phyloP scores from a whole-genome alignment of 768 basidiomycete genomes.

The Tricholoma bakamatsutake region DNA sequence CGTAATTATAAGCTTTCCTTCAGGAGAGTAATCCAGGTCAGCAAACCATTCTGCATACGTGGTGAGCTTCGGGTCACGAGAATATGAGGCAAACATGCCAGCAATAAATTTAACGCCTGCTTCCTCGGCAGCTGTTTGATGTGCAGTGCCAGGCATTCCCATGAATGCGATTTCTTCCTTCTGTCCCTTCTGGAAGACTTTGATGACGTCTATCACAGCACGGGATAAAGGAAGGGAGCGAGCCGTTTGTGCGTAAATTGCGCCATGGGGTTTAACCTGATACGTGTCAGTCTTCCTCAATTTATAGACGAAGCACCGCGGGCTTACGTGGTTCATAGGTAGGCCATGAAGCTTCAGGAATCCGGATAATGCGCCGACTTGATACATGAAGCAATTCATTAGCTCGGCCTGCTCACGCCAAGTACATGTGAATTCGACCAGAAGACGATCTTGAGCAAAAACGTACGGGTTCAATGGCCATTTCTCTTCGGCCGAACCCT shows the following conservation, averaged over 20 bases:
- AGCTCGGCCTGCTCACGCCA: slow-evolving; percentile 44
- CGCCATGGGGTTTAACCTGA: slow-evolving; percentile 58
- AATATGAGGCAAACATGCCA: slow-evolving; percentile 26
- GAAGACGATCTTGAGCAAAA: neutral
- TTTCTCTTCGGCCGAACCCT: slow-evolving; percentile 62
- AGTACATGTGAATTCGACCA: neutral
- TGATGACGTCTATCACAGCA: slow-evolving; percentile 47
- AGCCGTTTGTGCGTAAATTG: slow-evolving; percentile 55
- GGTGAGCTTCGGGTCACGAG: neutral
- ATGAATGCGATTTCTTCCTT: slow-evolving; percentile 44
- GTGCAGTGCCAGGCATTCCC: slow-evolving; percentile 59
- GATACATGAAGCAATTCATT: slow-evolving; percentile 53
- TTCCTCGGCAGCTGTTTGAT: slow-evolving; percentile 51
- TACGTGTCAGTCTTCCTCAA: neutral
- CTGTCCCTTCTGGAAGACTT: slow-evolving; percentile 34
- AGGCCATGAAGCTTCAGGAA: slow-evolving; percentile 52
- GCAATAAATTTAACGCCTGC: slow-evolving; percentile 56
- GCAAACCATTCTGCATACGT: slow-evolving; percentile 56
- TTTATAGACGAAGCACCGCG: no score
- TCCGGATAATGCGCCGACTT: slow-evolving; percentile 58
- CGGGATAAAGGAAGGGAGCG: slow-evolving; percentile 50
- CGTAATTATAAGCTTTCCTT: slow-evolving; percentile 56
- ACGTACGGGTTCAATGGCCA: slow-evolving; percentile 53
- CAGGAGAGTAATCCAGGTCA: slow-evolving; percentile 53
- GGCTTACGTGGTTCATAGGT: slow-evolving; percentile 48